Percentiles rank a stretch among this genome's conserved stretches.
Conservation (phyloP, 139 green algal genomes). For the Chlorella sp. region DNA sequence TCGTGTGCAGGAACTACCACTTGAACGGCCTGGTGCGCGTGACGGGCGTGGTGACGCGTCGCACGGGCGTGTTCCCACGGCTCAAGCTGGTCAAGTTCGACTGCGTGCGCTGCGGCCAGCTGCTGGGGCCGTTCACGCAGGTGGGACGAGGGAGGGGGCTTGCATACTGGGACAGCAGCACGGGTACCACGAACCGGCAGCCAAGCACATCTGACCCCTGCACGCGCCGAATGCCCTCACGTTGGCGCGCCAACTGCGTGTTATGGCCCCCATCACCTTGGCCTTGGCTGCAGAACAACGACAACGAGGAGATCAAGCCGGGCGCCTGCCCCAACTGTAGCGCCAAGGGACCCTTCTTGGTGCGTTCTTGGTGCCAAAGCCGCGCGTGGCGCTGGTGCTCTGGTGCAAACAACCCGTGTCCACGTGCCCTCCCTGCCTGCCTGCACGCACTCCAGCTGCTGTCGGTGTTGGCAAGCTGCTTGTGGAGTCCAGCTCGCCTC, state of each 20-base stretch:
- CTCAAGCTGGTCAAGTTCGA: constrained; percentile 86
- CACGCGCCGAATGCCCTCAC: no score
- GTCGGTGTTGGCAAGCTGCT: no score
- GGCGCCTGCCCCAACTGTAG: constrained; percentile 78
- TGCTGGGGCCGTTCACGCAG: constrained; percentile 87
- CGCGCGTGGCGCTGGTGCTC: no score
- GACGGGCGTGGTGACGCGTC: constrained; percentile 88
- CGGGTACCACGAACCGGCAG: no score
- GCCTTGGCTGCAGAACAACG: constrained; percentile 35
- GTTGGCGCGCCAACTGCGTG: no score
- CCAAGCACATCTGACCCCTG: no score
- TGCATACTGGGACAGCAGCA: background rate
- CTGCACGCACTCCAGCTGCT: no score
- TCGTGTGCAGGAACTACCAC: constrained; percentile 56
- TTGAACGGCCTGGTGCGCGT: constrained; percentile 84
- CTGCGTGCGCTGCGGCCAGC: constrained; percentile 80
- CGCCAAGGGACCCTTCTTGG: constrained; percentile 84
- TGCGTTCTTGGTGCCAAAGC: no score
- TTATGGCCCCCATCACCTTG: no score
- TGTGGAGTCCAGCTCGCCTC: no score
- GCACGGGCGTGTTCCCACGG: constrained; percentile 97
- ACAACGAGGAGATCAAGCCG: constrained; percentile 68
- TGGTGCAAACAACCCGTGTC: no score
- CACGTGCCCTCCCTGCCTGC: no score
- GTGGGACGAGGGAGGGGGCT: constrained; percentile 22